phyloP scores from a whole-genome alignment of 1,139 yeast genomes.

The Meyerozyma sp. region DNA sequence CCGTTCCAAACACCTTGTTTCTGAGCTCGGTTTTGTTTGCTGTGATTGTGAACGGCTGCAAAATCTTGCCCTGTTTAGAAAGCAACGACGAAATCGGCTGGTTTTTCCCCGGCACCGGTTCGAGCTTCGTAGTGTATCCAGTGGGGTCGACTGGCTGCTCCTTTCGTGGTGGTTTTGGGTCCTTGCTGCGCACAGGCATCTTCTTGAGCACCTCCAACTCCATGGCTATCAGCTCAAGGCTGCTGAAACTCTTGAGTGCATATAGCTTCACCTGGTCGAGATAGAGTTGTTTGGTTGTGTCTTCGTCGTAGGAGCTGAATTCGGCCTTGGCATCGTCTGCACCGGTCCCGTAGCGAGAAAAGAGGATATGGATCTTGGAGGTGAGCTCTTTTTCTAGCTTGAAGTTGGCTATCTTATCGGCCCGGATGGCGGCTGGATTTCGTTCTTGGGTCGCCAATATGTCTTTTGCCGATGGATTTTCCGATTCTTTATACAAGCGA shows the following conservation, averaged over 20 bases:
- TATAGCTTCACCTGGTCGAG: slow-evolving; percentile 50
- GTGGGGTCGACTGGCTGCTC: slow-evolving; percentile 16
- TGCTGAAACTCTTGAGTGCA: slow-evolving; percentile 48
- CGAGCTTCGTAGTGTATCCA: slow-evolving; percentile 53
- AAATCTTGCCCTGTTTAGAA: slow-evolving; percentile 67
- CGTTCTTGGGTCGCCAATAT: slow-evolving; percentile 12
- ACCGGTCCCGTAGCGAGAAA: slow-evolving; percentile 16
- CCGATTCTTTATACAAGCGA: slow-evolving; percentile 33
- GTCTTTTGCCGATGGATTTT: slow-evolving; percentile 37
- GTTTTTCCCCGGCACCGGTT: slow-evolving; percentile 30
- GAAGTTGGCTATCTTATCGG: slow-evolving; percentile 67
- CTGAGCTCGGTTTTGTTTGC: slow-evolving; percentile 52
- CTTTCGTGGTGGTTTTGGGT: slow-evolving; percentile 6
- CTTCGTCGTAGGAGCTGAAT: slow-evolving; percentile 51
- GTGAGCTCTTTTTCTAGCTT: slow-evolving; percentile 54
- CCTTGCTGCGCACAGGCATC: slow-evolving; percentile 17
- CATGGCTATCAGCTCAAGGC: slow-evolving; percentile 50
- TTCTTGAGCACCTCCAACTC: slow-evolving; percentile 52
- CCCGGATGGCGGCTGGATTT: slow-evolving; percentile 55
- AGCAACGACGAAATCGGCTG: slow-evolving; percentile 36
- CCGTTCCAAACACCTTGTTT: slow-evolving; percentile 78
- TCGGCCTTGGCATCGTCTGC: slow-evolving; percentile 8
- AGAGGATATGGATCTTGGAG: slow-evolving; percentile 35
- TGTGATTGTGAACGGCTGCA: slow-evolving; percentile 81
- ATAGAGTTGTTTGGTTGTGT: slow-evolving; percentile 48